Conservation (phyloP, 495 filamentous ascomycete genomes). For the Talaromyces proteolyticus region DNA sequence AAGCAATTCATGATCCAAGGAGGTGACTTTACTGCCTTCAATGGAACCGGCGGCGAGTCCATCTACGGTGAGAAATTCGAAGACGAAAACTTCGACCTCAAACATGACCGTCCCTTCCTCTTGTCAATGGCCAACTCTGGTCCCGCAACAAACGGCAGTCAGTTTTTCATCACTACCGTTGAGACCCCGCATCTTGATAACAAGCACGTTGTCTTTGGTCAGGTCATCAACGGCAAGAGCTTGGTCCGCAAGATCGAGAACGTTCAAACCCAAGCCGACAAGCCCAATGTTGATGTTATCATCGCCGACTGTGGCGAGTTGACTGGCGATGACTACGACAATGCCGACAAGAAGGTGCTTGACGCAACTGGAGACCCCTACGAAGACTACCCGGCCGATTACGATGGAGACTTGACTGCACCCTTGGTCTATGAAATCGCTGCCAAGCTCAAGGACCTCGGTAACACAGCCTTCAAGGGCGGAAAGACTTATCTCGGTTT, state of each 20-base stretch:
- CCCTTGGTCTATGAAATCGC: conserved; percentile 58
- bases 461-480: conserved; percentile 76
- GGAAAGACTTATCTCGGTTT: conserved; percentile 64
- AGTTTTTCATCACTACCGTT: conserved; percentile 98
- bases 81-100: conserved; percentile 92
- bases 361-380: conserved; percentile 87
- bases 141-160: conserved; percentile 87
- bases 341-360: conserved; percentile 53
- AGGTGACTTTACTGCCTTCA: conserved; percentile 93
- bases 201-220: conserved; percentile 73
- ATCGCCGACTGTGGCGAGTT: conserved; percentile 89
- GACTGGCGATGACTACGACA: conserved; percentile 56
- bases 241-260: conserved; percentile 89
- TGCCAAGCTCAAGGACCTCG: conserved; percentile 48
- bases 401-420: conserved; percentile 60
- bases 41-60: conserved; percentile 93
- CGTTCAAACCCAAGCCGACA: conserved; percentile 72
- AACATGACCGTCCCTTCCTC: conserved; percentile 92
- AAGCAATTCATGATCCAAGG: conserved; percentile 99
- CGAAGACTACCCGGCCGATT: conserved; percentile 95
- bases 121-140: conserved; percentile 98
- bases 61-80: conserved; percentile 98
- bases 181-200: conserved; percentile 88
- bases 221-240: conserved; percentile 77
- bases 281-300: conserved; percentile 64